Evolutionary conservation across 2,329 filamentous ascomycete genomes (phyloP), one percentile per base, ranked within the genome.

Genomic region (Fusarium beomiforme): DNA sequence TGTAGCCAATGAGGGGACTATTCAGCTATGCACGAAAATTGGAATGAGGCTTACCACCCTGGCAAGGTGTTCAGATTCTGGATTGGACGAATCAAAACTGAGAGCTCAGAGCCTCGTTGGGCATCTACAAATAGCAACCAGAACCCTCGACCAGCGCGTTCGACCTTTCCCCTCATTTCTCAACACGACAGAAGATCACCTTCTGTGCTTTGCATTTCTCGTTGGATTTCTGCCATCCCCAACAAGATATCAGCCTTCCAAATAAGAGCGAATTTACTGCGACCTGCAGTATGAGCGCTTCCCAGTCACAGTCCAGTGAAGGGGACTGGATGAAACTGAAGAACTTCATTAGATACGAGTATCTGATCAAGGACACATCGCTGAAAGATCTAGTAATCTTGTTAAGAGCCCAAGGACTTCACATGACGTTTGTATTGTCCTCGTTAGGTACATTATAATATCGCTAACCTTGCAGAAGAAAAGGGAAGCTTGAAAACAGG

Each of bases 1-100:
- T 0, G 5, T 0, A 50, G 17, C 47, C 47, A 36, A 36, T 50
- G 4, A n/a, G n/a, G 0, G 17, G 2, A 7, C n/a, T 3, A 6
- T 9, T 0, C 3, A 2, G 5, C 1, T 0, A 23, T 0, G 11
- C 46, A 0, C 46, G 33, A 50, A 8, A 3, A 0, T 7, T 0
- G n/a, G 0, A 50, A 8, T 19, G 8, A 14, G 21, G 12, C 46
- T 24, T 34, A 2, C 29, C 0, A 19, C 0, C 12, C 13, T 13
- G 1, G 11, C 12, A 34, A 19, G 29, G 8, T 21, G 0, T 6
- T 12, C 31, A 24, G 47, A 50, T 24, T 50, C 12, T 50, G 47
- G 47, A 23, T n/a, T 5, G 8, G 12, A 50, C 21, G 21, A 50
- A 50, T 50, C 21, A 50, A 21, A 34, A n/a, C 21, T 8, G 17